Evolutionary conservation across 1,284 basidiomycete species (phyloP).

Genomic region (Rugosomyces carneus): DNA sequence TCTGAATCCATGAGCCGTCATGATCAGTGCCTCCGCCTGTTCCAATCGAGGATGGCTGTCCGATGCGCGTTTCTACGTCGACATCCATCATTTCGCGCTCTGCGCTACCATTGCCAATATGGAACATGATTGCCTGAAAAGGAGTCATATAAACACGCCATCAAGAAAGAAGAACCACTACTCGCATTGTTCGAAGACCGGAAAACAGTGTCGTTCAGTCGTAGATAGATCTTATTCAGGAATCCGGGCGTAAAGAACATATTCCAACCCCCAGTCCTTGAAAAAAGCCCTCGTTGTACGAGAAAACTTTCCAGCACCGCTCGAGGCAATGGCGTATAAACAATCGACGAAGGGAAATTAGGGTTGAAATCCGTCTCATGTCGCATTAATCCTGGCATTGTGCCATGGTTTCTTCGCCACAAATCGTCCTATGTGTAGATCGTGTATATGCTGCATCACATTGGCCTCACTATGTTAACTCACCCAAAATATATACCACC

Average conservation of each 20-base stretch:
- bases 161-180: background rate
- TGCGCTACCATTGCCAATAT: constrained; percentile 44
- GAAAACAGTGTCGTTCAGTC: constrained; percentile 71
- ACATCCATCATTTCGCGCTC: constrained; percentile 60
- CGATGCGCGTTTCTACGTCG: constrained; percentile 43
- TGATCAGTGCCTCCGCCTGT: constrained; percentile 73
- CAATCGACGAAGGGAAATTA: constrained; percentile 67
- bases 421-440: constrained; percentile 52
- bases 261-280: constrained; percentile 37
- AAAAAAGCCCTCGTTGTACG: constrained; percentile 53
- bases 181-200: constrained; percentile 44
- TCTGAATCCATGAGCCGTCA: constrained; percentile 53
- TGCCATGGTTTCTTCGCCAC: constrained; percentile 61
- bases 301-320: constrained; percentile 62
- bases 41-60: constrained; percentile 46
- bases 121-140: constrained; percentile 53
- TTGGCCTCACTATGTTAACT: constrained; percentile 19
- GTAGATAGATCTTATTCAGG: constrained; percentile 71
- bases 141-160: background rate
- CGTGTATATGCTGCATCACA: constrained; percentile 2
- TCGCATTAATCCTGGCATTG: constrained; percentile 40
- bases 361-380: constrained; percentile 66
- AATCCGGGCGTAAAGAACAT: constrained; percentile 65
- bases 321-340: constrained; percentile 70
- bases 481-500: constrained; percentile 85